phyloP scores from a whole-genome alignment of 176 grass and related monocot genomes.

The Oryza coarctata region DNA sequence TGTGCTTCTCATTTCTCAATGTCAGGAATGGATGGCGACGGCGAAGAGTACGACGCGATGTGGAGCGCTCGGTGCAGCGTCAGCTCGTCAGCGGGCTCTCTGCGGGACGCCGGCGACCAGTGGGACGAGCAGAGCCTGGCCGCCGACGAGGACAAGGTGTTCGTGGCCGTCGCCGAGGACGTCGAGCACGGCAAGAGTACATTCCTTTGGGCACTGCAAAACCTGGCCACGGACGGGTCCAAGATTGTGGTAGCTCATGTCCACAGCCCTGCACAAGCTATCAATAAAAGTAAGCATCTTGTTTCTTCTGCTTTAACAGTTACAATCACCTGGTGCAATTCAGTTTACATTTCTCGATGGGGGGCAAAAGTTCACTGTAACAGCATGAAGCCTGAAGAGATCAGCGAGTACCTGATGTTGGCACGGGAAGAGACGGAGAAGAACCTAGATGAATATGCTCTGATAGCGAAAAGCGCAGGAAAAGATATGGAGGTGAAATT shows the following conservation, averaged over 20 bases:
- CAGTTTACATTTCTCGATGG: conserved; percentile 37
- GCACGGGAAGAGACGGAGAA: conserved; percentile 37
- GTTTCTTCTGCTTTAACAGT: not conserved
- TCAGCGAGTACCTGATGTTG: conserved; percentile 34
- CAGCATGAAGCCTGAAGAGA: conserved; percentile 26
- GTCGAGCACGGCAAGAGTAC: conserved; percentile 40
- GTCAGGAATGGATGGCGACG: not conserved
- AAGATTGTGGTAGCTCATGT: conserved; percentile 50
- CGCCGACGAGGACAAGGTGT: conserved; percentile 33
- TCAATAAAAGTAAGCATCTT: conserved; percentile 30
- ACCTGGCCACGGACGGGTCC: conserved; percentile 10
- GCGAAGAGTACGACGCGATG: not conserved
- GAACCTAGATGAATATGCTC: conserved; percentile 53
- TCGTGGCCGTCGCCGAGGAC: conserved; percentile 46
- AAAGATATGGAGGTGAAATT: conserved; percentile 34
- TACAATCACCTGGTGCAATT: not conserved
- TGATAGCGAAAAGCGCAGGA: conserved; percentile 19
- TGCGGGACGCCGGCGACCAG: not conserved
- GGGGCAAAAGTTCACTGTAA: conserved; percentile 39
- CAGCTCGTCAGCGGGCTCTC: not conserved
- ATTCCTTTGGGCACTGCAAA: conserved; percentile 52
- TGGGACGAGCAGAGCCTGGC: not conserved
- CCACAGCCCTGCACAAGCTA: conserved; percentile 50
- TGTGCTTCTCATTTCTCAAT: not conserved
- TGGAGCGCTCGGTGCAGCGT: not conserved